Evolutionary conservation across 2,329 filamentous ascomycete genomes (phyloP).

Genomic region (Fusarium cicatricum): DNA sequence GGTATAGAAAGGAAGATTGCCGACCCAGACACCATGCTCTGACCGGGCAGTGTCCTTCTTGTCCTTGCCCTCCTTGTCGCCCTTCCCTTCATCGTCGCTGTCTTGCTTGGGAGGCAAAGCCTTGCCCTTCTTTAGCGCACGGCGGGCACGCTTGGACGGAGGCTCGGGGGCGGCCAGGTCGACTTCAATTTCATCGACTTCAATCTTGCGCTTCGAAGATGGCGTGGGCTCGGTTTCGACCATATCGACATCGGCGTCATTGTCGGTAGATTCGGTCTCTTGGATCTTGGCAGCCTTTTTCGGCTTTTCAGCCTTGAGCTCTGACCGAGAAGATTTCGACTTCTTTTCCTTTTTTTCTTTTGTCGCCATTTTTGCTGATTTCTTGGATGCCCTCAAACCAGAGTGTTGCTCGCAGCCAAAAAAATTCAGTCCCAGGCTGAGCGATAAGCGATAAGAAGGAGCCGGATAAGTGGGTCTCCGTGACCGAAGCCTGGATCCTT

Average conservation of each 20-base stretch:
- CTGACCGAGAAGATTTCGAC: slow-evolving; percentile 29
- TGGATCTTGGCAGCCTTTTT: slow-evolving; percentile 18
- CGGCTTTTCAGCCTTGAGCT: slow-evolving; percentile 20
- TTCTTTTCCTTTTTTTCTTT: slow-evolving; percentile 41
- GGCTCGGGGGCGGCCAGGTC: slow-evolving; percentile 90
- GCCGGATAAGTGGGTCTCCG: slow-evolving; percentile 20
- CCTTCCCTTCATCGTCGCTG: slow-evolving; percentile 47
- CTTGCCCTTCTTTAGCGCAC: slow-evolving; percentile 87
- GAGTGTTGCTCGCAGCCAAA: not conserved
- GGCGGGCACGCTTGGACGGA: slow-evolving; percentile 91
- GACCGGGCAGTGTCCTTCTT: slow-evolving; percentile 68
- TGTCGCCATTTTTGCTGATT: slow-evolving; percentile 37
- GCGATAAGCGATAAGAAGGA: slow-evolving; percentile 45
- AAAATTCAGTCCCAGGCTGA: not conserved
- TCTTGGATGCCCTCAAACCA: slow-evolving; percentile 3
- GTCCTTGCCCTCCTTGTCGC: slow-evolving; percentile 49
- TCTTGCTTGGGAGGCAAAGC: slow-evolving; percentile 55
- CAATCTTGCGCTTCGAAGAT: slow-evolving; percentile 72
- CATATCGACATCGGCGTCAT: slow-evolving; percentile 25
- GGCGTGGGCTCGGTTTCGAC: slow-evolving; percentile 20
- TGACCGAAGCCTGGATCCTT: slow-evolving; percentile 22
- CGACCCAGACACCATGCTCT: slow-evolving; percentile 91
- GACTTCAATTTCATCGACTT: slow-evolving; percentile 81
- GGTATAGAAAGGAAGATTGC: slow-evolving; percentile 87
- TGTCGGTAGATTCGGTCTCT: slow-evolving; percentile 20